phyloP scores from a whole-genome alignment of 2,329 filamentous ascomycete genomes.

The Falciphora oryzae region DNA sequence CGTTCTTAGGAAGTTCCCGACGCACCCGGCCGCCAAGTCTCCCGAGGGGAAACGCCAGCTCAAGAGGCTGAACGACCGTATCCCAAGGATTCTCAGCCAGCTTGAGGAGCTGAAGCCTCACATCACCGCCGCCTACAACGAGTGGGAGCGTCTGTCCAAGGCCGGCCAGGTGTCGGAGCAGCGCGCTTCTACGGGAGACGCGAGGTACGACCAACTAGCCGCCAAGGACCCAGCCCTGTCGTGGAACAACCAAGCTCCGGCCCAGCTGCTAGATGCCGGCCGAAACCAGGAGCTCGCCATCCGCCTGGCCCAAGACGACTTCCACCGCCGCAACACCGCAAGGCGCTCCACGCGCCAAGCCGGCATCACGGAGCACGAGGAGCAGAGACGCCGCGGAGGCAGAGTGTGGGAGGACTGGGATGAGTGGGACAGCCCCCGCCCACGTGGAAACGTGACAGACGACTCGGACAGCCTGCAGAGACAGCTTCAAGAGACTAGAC shows the following conservation, averaged over 20 bases:
- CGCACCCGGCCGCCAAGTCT: slow-evolving; percentile 69
- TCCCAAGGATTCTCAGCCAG: slow-evolving; percentile 56
- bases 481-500: slow-evolving; percentile 49
- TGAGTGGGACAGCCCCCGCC: slow-evolving; percentile 19
- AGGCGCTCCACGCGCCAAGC: slow-evolving; percentile 52
- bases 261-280: slow-evolving; percentile 60
- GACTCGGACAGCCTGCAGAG: slow-evolving; percentile 40
- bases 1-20: slow-evolving; percentile 67
- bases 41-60: slow-evolving; percentile 60
- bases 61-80: slow-evolving; percentile 40
- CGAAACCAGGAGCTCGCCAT: slow-evolving; percentile 73
- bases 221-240: slow-evolving; percentile 56
- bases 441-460: background rate
- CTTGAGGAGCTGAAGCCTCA: slow-evolving; percentile 76
- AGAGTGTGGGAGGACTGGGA: slow-evolving; percentile 40
- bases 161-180: slow-evolving; percentile 6
- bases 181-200: background rate
- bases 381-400: slow-evolving; percentile 45
- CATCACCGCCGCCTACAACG: slow-evolving; percentile 65
- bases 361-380: slow-evolving; percentile 51
- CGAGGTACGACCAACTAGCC: slow-evolving; percentile 41
- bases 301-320: slow-evolving; percentile 67
- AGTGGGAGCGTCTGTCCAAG: slow-evolving; percentile 41
- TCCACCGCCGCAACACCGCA: slow-evolving; percentile 59
- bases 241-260: slow-evolving; percentile 31